Evolutionary conservation across 116 monocot species (phyloP), one percentile per base, ranked within the genome.

Genomic region (Posidonia oceanica): DNA sequence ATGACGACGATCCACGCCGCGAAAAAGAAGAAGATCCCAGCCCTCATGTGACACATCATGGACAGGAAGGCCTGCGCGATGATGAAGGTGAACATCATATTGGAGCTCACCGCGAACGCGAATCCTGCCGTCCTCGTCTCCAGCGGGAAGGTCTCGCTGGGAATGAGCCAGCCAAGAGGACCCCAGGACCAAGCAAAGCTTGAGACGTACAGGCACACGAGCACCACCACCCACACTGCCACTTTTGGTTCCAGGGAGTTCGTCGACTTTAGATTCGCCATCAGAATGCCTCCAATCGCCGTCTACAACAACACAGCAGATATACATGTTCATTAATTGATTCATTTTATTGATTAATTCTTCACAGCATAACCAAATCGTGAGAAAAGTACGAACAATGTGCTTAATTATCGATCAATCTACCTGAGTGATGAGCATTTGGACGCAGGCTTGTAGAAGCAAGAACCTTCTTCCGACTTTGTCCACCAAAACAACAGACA

Each of bases 401-500:
- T 29, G 29, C 29, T 29, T 29, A 29, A 29, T 29, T 29, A 29
- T 29, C 29, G 29, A 29, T 29, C 29, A 29, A 29, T 29, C 29
- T 29, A 29, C 29, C 29, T 29, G 29, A 29, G 29, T 29, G 29
- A 29, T 29, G 29, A 29, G 29, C 29, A 29, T 29, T 29, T 29
- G 29, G 29, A 29, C 29, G 29, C 29, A 29, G 29, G 29, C 29
- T 1, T 29, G 29, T 1, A 29, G 29, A 29, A 29, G 29, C 1
- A 29, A 29, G 29, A 29, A 29, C 29, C 1, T 29, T 29, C 29
- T 29, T 29, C 81, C 84, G 39, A 69, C n/a, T 41, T 57, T 52
- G 65, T 84, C 84, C 7, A 78, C 81, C 20, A 53, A 38, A 39
- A 48, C 52, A n/a, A 84, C 80, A 21, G 81, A 84, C 3, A 78